Conservation (phyloP, 306 rosid genomes). For the Delonix regia region DNA sequence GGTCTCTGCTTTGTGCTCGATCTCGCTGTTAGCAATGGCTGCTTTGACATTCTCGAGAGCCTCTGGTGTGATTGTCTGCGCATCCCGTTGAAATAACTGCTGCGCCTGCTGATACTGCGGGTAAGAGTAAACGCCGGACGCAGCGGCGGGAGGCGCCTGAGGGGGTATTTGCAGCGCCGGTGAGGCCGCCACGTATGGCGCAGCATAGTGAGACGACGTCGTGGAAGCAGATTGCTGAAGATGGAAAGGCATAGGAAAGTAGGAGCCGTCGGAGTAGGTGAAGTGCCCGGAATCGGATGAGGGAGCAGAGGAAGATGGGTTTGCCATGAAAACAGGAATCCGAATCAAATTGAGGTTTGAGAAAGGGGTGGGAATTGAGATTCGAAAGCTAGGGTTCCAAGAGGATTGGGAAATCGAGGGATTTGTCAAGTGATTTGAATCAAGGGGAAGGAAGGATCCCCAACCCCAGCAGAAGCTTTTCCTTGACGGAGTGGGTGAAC, state of each 20-base stretch:
- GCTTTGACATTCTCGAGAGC: slow-evolving; percentile 88
- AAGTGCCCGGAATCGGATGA: slow-evolving; percentile 52
- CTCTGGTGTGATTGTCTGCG: slow-evolving; percentile 82
- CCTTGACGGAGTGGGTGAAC: neutral
- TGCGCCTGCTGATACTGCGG: slow-evolving; percentile 69
- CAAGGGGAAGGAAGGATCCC: neutral
- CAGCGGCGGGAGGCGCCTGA: slow-evolving; percentile 50
- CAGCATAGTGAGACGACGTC: slow-evolving; percentile 39
- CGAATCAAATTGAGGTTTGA: slow-evolving; percentile 20
- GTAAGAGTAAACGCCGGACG: slow-evolving; percentile 42
- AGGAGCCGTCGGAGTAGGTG: slow-evolving; percentile 63
- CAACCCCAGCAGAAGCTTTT: neutral
- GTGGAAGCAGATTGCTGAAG: slow-evolving; percentile 67
- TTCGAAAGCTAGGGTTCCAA: neutral
- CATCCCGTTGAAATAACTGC: slow-evolving; percentile 74
- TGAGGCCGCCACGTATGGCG: slow-evolving; percentile 46
- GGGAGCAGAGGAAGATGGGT: slow-evolving; percentile 39
- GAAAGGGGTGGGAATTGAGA: neutral
- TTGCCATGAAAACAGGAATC: slow-evolving; percentile 47
- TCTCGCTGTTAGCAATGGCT: slow-evolving; percentile 84
- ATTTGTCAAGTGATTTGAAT: neutral
- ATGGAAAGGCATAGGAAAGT: slow-evolving; percentile 81
- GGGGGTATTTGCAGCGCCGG: slow-evolving; percentile 32
- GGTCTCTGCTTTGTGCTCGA: slow-evolving; percentile 81
- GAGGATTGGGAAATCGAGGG: neutral